Base-by-base conservation (phyloP, 1,139 yeast species). In the Scheffersomyces titani region DNA sequence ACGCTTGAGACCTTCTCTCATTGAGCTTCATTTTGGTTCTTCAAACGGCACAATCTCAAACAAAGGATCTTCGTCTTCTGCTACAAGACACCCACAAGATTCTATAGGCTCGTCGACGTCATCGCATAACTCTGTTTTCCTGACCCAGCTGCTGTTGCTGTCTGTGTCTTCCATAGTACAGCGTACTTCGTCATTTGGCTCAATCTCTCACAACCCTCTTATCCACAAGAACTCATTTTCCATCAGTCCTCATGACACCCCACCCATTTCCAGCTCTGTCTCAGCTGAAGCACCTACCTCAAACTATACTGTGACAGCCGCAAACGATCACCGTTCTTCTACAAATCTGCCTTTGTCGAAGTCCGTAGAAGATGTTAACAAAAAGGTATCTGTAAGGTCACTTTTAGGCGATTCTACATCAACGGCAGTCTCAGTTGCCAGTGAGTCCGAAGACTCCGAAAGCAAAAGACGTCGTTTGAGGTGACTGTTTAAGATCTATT, bases 1-100 rank as follows among this genome's bases (percentile, higher is more conserved):
- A 44, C 68, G 64, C 2, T 53, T 80, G 51, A 70, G 84, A 54
- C 83, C 84, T 0, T 78, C 83, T 2, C 67, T 81, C 49, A 65
- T 77, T 47, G 84, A 81, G 59, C 63, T 78, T 48, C 79, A 80
- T 59, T 61, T 62, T 50, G 68, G 68, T 13, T 52, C 57, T 47
- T 52, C 22, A 50, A 6, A 49, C 50, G 18, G 44, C 54, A 46
- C 55, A 51, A 53, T 36, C 16, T 47, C 51, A 5, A 49, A 45
- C 21, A 18, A 51, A 6, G 54, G 51, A 5, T 19, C 54, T 3
- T 16, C 44, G 16, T 19, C 52, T 22, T 47, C 54, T 3, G 51
- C 56, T 5, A 44, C 47, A 21, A 45, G 36, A 44, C 19, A 19
- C 50, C n/a, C 50, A 2, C 61, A 59, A 48, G 71, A 70, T 51